These are phyloP conservation scores for Boletus pseudopeckii DNA, from an alignment of 768 basidiomycete species.

Conservation along the genomic window DNA sequence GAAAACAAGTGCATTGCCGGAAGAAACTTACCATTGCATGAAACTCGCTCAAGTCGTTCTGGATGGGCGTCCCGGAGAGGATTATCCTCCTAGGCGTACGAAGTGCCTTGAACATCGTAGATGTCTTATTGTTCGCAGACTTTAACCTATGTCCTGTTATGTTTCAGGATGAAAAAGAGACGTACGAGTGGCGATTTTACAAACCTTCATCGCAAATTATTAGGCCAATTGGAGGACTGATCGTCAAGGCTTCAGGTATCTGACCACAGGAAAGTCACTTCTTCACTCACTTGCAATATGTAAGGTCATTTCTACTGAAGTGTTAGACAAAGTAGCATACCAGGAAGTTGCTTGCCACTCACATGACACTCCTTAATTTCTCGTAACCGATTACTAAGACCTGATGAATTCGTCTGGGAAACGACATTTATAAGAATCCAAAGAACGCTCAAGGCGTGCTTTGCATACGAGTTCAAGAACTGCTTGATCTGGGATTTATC, in stretches of 20 bases:
- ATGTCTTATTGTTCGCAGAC: conserved; percentile 87
- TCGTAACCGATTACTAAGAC: conserved; percentile 96
- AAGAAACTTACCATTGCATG: conserved; percentile 82
- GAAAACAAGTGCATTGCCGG: background rate
- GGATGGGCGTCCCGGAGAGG: conserved; percentile 94
- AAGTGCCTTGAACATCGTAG: conserved; percentile 77
- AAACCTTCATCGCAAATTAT: conserved; percentile 94
- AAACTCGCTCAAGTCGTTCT: conserved; percentile 94
- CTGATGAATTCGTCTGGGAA: conserved; percentile 63
- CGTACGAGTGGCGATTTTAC: background rate
- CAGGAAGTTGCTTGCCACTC: conserved; percentile 24
- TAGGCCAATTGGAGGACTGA: conserved; percentile 85
- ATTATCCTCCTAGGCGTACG: conserved; percentile 78
- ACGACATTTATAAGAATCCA: background rate
- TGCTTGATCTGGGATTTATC: conserved; percentile 55
- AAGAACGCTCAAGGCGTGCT: background rate
- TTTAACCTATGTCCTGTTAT: conserved; percentile 82
- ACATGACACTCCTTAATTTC: conserved; percentile 80
- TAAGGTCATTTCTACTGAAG: conserved; percentile 47
- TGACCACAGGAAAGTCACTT: background rate
- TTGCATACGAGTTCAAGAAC: conserved; percentile 69
- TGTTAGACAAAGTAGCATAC: background rate
- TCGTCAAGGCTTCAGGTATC: background rate
- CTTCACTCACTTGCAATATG: conserved; percentile 57
- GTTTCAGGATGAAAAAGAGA: background rate